These are phyloP conservation scores for Saussurea involucrata DNA, from an alignment of 129 eudicot genomes.

Conservation along the genomic window DNA sequence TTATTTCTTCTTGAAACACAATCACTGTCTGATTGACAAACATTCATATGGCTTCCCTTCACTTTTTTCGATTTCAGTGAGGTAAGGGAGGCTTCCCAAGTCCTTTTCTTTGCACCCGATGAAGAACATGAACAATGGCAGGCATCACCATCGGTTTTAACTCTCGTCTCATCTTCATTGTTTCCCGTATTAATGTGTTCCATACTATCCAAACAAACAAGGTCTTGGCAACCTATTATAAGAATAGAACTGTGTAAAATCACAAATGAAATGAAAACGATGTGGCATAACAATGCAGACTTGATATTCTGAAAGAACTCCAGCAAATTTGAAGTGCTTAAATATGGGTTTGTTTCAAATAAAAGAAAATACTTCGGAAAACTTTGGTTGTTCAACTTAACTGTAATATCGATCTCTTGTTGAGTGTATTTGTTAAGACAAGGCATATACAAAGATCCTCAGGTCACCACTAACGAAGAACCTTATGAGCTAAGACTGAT, in stretches of 20 bases:
- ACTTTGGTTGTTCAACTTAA: neutral
- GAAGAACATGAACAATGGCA: conserved; percentile 46
- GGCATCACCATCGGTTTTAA: conserved; percentile 22
- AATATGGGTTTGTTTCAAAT: neutral
- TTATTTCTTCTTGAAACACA: conserved; percentile 35
- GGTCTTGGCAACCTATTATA: conserved; percentile 36
- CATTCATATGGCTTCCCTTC: conserved; percentile 63
- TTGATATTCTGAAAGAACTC: neutral
- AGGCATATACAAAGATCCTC: neutral
- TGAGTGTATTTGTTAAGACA: neutral
- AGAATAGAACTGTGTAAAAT: neutral
- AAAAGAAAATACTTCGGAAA: neutral
- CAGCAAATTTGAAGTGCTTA: neutral
- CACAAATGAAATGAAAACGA: neutral
- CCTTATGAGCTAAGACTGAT: neutral
- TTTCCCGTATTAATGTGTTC: conserved; percentile 18
- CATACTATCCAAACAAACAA: conserved; percentile 24
- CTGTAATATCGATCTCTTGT: neutral
- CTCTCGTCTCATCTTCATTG: conserved; percentile 21
- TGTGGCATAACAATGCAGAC: neutral
- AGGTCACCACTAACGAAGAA: neutral
- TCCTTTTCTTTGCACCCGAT: conserved; percentile 57
- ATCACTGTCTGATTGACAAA: conserved; percentile 33
- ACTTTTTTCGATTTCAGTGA: conserved; percentile 86
- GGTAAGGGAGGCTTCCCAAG: conserved; percentile 80